Percentiles rank a stretch among this genome's conserved stretches.
Evolutionary conservation across 2,329 filamentous ascomycete genomes (phyloP).

Genomic region (Verticillium zaregamsianum): DNA sequence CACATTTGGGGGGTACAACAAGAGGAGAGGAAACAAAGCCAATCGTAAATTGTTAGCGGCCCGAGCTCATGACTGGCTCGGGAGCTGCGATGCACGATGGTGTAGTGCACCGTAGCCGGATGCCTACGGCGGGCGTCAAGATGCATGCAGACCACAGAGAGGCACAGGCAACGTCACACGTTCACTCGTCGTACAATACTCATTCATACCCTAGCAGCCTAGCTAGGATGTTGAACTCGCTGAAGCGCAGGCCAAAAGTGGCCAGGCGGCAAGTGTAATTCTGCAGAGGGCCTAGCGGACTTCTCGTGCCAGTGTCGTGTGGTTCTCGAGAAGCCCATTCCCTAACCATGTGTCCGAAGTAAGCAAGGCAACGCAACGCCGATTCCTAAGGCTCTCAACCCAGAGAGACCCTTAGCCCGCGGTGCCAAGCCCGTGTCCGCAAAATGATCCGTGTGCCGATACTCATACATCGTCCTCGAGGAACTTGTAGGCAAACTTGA

Average conservation of each 20-base stretch:
- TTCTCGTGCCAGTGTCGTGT: not conserved
- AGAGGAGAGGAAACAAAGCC: not conserved
- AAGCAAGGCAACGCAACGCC: not conserved
- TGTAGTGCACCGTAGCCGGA: not conserved
- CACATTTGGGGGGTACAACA: not conserved
- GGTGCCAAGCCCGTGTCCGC: not conserved
- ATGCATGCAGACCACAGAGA: no score
- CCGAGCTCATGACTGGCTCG: no score
- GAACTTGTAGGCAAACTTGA: constrained; percentile 98
- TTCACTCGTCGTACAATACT: not conserved
- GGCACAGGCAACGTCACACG: not conserved
- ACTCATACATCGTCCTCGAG: constrained; percentile 81
- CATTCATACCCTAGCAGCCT: not conserved
- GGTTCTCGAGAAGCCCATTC: not conserved
- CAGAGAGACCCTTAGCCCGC: not conserved
- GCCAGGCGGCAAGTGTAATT: not conserved
- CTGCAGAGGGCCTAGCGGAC: not conserved
- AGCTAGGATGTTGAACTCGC: not conserved
- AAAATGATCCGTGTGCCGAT: constrained; percentile 1
- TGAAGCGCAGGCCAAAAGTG: not conserved
- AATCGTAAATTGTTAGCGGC: not conserved
- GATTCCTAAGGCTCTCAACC: not conserved
- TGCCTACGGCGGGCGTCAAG: not conserved
- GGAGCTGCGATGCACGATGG: not conserved
- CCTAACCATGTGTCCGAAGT: not conserved